Evolutionary conservation across 208 protist species (phyloP).

Genomic region (Crithidia brevicula): DNA sequence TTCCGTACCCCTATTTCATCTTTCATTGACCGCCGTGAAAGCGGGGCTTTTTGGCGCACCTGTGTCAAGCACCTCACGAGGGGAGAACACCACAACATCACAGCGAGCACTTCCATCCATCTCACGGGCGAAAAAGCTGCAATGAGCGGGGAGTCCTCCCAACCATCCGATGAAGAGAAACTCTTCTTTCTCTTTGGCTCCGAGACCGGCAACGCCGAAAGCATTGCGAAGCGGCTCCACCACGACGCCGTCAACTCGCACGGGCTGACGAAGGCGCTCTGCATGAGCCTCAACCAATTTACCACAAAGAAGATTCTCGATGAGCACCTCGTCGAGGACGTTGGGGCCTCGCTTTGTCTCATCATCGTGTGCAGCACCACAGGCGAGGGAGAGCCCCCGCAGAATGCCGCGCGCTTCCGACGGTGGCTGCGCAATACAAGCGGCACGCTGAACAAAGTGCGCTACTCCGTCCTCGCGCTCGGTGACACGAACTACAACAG

Average conservation of each 20-base stretch:
- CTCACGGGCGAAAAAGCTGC: no score
- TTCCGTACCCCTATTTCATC: no score
- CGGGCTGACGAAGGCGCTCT: slow-evolving; percentile 25
- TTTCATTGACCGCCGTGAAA: no score
- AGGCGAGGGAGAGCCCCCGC: slow-evolving; percentile 78
- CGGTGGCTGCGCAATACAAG: slow-evolving; percentile 59
- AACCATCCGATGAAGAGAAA: slow-evolving; percentile 20
- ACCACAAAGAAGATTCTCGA: slow-evolving; percentile 45
- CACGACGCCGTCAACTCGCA: slow-evolving; percentile 40
- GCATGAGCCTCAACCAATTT: slow-evolving; percentile 52
- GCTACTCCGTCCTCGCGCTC: slow-evolving; percentile 67
- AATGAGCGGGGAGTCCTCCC: slow-evolving; percentile 18
- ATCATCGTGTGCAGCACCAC: slow-evolving; percentile 81
- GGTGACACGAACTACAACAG: slow-evolving; percentile 86
- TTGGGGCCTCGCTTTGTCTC: slow-evolving; percentile 31
- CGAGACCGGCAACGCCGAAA: slow-evolving; percentile 71
- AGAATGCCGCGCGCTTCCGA: slow-evolving; percentile 69
- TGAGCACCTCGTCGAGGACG: slow-evolving; percentile 25
- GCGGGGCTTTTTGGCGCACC: no score
- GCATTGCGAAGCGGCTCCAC: slow-evolving; percentile 59
- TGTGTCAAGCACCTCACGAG: no score
- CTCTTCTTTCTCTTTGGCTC: slow-evolving; percentile 64
- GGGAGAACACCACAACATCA: no score
- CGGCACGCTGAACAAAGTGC: slow-evolving; percentile 36
- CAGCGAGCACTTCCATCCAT: no score